Evolutionary conservation across 345 rosid genomes (phyloP), one percentile per base, ranked within the genome.

Genomic region (Chamaenerion angustifolium): DNA sequence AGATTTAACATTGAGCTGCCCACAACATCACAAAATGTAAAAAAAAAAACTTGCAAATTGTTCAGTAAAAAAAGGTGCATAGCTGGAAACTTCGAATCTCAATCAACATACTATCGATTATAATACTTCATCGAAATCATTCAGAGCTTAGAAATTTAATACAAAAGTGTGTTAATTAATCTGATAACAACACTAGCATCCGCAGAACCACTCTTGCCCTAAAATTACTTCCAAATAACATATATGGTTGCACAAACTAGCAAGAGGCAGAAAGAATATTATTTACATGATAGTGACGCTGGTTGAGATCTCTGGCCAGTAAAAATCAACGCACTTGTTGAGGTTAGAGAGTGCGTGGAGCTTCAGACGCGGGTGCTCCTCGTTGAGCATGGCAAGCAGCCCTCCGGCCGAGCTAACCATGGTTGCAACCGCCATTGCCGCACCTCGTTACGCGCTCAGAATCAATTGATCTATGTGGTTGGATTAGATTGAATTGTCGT

Each of bases 251-350:
- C 16, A 13, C 1, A 0, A 60, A 40, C 49, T 16, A 14, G 45
- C 13, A 14, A 46, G 31, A 19, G 27, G 48, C 43, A 44, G 12
- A 10, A 27, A 12, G 42, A 1, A 46, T 37, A 13, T n/a, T 27
- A 16, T 18, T 51, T 79, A 93, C 99, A 93, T 88, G 45, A 85
- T 76, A 16, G 99, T 90, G 16, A 93, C 94, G 69, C 94, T 88
- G 42, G 99, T 93, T 45, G 99, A 93, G 75, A 93, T 93, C 88
- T 93, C 99, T 0, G 97, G 99, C 97, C 99, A 93, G 75, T 80
- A 85, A 52, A 54, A 87, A 65, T 93, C 95, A 10, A 93, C 96
- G 44, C 72, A 81, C 68, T 71, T 79, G 58, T 85, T 93, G 67
- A 93, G 95, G 68, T 81, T 73, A 18, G 70, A 65, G 59, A 93